Conservation (phyloP, 768 basidiomycete genomes). For the Tubosaeta brunneosetosa region DNA sequence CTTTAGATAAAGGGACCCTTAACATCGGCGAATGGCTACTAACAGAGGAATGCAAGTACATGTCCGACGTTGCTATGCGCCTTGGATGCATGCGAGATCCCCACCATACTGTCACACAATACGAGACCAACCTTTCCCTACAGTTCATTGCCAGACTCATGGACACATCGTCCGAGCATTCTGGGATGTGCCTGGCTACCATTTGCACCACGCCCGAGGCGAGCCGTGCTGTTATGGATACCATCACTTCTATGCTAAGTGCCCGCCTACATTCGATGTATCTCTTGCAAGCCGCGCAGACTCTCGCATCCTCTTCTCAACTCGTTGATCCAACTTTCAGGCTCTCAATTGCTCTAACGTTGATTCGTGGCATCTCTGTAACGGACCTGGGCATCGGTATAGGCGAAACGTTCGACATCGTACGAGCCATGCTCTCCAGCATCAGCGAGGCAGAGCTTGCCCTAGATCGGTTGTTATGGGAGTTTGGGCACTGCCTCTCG, state of each 20-base stretch:
- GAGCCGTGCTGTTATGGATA: conserved; percentile 35
- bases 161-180: conserved; percentile 33
- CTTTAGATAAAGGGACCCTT: conserved; percentile 42
- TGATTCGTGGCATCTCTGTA: conserved; percentile 29
- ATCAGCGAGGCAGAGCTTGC: conserved; percentile 21
- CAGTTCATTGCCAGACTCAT: conserved; percentile 46
- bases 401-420: conserved; percentile 23
- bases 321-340: conserved; percentile 28
- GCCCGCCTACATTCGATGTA: conserved; percentile 42
- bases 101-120: conserved; percentile 37
- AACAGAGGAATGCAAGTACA: conserved; percentile 54
- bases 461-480: conserved; percentile 28
- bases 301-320: conserved; percentile 23
- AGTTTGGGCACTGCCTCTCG: conserved; percentile 36
- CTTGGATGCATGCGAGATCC: conserved; percentile 33
- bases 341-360: conserved; percentile 31
- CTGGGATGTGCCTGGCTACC: conserved; percentile 41
- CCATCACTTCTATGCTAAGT: conserved; percentile 46
- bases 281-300: conserved; percentile 40
- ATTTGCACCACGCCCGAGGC: conserved; percentile 44
- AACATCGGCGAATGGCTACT: conserved; percentile 56
- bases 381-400: conserved; percentile 16
- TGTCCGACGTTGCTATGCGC: conserved; percentile 37
- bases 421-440: conserved; percentile 24
- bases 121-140: conserved; percentile 48